These are phyloP conservation scores for Stemphylium lycopersici DNA, from an alignment of 2,329 filamentous ascomycete species.

Conservation along the genomic window DNA sequence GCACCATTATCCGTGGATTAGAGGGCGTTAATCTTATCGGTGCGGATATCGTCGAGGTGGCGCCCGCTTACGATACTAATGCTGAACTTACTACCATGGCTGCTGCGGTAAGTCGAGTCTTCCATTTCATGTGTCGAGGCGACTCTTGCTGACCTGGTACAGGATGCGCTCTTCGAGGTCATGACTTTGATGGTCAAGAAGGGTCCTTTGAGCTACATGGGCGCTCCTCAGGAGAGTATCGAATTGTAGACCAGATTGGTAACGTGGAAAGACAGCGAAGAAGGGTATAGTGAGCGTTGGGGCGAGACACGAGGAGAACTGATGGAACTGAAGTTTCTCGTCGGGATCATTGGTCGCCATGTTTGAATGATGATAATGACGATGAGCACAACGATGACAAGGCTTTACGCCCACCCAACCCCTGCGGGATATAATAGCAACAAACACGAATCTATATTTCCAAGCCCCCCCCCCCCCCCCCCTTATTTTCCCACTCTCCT, in stretches of 20 bases:
- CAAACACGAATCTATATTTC: neutral
- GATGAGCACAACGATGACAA: neutral
- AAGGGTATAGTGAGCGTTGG: neutral
- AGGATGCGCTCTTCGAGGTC: constrained; percentile 73
- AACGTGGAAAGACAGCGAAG: neutral
- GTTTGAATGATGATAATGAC: neutral
- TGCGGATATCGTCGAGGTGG: constrained; percentile 76
- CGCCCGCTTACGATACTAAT: constrained; percentile 73
- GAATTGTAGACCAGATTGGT: constrained; percentile 24
- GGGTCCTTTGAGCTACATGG: constrained; percentile 66
- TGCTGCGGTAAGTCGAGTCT: constrained; percentile 58
- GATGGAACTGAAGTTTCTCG: neutral
- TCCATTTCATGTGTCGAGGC: neutral
- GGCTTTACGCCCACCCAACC: neutral
- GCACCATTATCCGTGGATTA: constrained; percentile 72
- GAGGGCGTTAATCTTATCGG: constrained; percentile 73
- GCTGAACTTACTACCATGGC: constrained; percentile 77
- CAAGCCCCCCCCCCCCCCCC: neutral
- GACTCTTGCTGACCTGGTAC: constrained; percentile 1
- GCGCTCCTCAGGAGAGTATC: constrained; percentile 33
- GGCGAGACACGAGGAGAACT: neutral
- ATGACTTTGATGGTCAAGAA: constrained; percentile 85
- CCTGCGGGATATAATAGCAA: neutral
- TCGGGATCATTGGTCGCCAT: neutral
- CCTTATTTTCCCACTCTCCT: neutral